Conservation (phyloP, 2,329 filamentous ascomycete genomes). For the Pezicula carpinea region DNA sequence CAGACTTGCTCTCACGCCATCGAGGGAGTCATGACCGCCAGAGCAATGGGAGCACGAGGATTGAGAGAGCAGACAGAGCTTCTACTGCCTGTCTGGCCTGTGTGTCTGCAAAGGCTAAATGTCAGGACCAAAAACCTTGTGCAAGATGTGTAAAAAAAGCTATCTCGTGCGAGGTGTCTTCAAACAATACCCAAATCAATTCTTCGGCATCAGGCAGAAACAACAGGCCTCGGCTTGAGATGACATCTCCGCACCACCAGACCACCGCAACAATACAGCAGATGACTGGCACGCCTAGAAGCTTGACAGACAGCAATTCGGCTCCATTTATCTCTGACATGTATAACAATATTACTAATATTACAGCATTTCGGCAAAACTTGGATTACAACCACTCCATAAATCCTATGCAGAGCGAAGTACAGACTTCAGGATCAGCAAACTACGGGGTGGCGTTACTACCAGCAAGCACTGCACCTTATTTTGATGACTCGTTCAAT, state of each 20-base stretch:
- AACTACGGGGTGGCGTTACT: no score
- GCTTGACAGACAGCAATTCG: no score
- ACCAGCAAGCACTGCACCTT: not conserved
- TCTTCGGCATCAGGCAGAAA: not conserved
- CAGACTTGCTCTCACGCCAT: slow-evolving; percentile 15
- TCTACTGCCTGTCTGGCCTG: slow-evolving; percentile 14
- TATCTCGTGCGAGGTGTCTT: slow-evolving; percentile 8
- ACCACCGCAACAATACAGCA: no score
- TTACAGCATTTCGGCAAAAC: no score
- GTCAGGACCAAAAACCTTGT: slow-evolving; percentile 19
- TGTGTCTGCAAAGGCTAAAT: slow-evolving; percentile 14
- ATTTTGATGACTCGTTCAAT: not conserved
- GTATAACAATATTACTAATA: no score
- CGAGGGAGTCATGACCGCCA: slow-evolving; percentile 11
- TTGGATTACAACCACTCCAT: no score
- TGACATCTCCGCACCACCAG: no score
- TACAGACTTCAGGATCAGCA: no score
- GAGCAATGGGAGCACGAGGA: not conserved
- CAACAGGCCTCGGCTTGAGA: not conserved
- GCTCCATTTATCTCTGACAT: no score
- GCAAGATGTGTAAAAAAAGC: slow-evolving; percentile 11
- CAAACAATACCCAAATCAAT: not conserved
- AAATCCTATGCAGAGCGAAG: no score
- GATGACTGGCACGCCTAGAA: no score
- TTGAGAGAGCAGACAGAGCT: slow-evolving; percentile 10